Base-by-base conservation (phyloP, 1,139 yeast genomes). In the Candida dubliniensis region DNA sequence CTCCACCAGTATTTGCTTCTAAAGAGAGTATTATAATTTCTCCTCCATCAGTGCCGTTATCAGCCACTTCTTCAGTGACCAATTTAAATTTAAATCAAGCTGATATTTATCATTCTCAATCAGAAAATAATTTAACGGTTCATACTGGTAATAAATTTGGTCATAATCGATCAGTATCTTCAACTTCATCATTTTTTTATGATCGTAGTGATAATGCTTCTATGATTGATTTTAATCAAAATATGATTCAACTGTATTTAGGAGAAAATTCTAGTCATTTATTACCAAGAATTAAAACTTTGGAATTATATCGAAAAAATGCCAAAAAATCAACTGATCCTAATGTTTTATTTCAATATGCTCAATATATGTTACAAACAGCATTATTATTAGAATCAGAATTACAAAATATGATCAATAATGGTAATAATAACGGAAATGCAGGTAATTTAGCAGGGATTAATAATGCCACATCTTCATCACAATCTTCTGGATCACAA, bases 301-400 rank as follows among this genome's bases (percentile, higher is more conserved):
- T 93, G 50, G 96, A 91, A 54, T 74, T 89, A 70, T 91, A 91
- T 67, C 77, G 95, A 44, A 79, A 85, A 55, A 91, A 88, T 58
- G 96, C 96, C 15, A 85, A 84, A 58, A 87, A 84, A 57, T 80
- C 91, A 12, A 84, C 84, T 57, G 96, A 91, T 59, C 96, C 97
- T 1, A 81, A 79, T 24, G 85, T 88, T 14, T 78, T 90, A 56
- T 89, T 89, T 64, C 93, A 89, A 58, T 90, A 88, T 60, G 96
- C 97, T 1, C 96, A 90, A 65, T 88, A 87, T 61, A 84, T 87
- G 85, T 70, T 89, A 43, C 95, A 88, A 63, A 87, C 95, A 1
- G 96, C 95, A 1, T 71, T 88, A 51, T 66, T 82, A 24, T 70
- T 82, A 54, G 82, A 78, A 38, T 56, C 59, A 15, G 56, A 54